Evolutionary conservation across 2,329 filamentous ascomycete genomes (phyloP).

Genomic region (Shiraia sp.): DNA sequence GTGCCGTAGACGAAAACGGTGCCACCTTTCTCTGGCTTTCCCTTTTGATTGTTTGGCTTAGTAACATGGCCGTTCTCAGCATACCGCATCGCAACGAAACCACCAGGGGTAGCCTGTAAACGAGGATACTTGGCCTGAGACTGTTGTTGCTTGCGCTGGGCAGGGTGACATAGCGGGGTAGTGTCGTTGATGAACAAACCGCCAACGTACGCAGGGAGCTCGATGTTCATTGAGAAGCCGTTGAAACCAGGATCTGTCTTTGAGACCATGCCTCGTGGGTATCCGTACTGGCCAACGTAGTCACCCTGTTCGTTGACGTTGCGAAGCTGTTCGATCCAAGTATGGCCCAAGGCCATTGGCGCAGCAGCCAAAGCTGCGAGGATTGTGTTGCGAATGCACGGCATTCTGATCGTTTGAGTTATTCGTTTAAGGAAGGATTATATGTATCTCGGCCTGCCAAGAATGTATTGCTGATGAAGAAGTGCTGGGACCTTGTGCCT

Average conservation of each 20-base stretch:
- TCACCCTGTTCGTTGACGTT: conserved; percentile 74
- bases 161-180: conserved; percentile 66
- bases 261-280: conserved; percentile 69
- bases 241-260: conserved; percentile 61
- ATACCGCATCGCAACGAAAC: conserved; percentile 55
- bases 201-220: conserved; percentile 57
- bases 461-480: background rate
- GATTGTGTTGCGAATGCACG: conserved; percentile 14
- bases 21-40: conserved; percentile 50
- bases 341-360: conserved; percentile 56
- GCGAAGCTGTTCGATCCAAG: conserved; percentile 79
- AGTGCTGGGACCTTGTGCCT: background rate
- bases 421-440: conserved; percentile 6
- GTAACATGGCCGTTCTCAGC: conserved; percentile 57
- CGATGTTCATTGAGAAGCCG: conserved; percentile 59
- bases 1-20: conserved; percentile 56
- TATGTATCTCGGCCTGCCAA: conserved; percentile 10
- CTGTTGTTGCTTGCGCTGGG: conserved; percentile 62
- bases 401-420: conserved; percentile 18
- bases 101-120: conserved; percentile 59
- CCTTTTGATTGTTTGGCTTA: conserved; percentile 41
- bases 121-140: conserved; percentile 60
- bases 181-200: conserved; percentile 53
- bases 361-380: conserved; percentile 23
- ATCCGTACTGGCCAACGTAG: conserved; percentile 72